Base-by-base conservation (phyloP, 805 yeast genomes). In the Ogataea siamensis region DNA sequence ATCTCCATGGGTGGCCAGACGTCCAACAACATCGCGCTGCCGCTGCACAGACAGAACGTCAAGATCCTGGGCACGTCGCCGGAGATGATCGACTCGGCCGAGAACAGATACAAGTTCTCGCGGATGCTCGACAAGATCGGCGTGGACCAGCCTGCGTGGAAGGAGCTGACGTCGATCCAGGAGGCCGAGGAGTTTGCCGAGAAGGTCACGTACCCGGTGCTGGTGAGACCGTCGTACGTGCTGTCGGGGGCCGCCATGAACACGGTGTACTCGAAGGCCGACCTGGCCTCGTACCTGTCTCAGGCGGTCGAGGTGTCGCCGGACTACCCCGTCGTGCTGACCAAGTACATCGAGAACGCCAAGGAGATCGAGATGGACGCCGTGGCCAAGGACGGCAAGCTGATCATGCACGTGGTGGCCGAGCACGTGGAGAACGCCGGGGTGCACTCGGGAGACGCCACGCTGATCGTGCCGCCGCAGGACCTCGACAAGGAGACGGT, bases 351-450 rank as follows among this genome's bases (percentile, higher is more conserved):
- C 56, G 96, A 91, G 70, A 83, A 87, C 49, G 97, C 98, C 29
- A 87, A 91, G 71, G 99, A 91, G 70, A 91, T 91, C 57, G 99
- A 91, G 68, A 89, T 91, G 93, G 99, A 91, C 63, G 98, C 96
- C 33, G 98, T 91, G 58, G 98, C 99, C 28, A 78, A 77, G 62
- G 86, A 91, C 57, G 99, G 99, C 66, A 79, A 88, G 64, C 73
- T 91, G 68, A 76, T 93, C 53, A 87, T 91, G 88, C 98, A 91
- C 63, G 98, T 88, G 60, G 96, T 91, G 42, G 87, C 96, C 39
- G 98, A 93, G 68, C 99, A 91, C 63, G 96, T 93, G 50, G 99
- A 91, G 70, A 91, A 91, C 60, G 99, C 99, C 18, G 99, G 99
- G 77, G 96, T 91, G 29, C 99, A 91, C 67, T 91, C 98, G 36